These are phyloP conservation scores for Naganishia vaughanmartiniae DNA, from an alignment of 768 basidiomycete genomes.

Conservation along the genomic window DNA sequence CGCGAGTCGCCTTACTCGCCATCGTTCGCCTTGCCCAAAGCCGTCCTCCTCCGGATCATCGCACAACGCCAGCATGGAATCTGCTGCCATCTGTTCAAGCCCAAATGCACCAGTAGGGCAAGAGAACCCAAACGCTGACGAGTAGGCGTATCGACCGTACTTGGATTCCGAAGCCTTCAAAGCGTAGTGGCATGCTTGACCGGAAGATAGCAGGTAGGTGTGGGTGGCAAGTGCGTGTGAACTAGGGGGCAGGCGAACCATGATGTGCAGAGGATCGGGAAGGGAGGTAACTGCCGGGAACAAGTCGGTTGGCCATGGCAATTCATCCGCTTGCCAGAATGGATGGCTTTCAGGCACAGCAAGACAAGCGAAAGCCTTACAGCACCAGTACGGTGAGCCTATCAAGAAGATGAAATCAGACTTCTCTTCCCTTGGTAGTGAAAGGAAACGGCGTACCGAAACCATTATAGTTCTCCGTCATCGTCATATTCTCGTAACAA, in stretches of 20 bases:
- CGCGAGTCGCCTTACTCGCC: constrained; percentile 67
- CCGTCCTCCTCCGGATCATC: constrained; percentile 57
- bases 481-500: constrained; percentile 68
- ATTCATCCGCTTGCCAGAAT: constrained; percentile 70
- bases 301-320: constrained; percentile 61
- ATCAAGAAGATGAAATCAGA: constrained; percentile 42
- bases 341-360: constrained; percentile 66
- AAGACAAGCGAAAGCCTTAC: constrained; percentile 70
- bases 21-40: constrained; percentile 62
- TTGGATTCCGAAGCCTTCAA: constrained; percentile 75
- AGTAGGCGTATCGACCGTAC: constrained; percentile 75
- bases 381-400: constrained; percentile 77
- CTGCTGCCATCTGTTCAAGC: constrained; percentile 69
- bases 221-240: constrained; percentile 54
- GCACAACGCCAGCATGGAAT: constrained; percentile 68
- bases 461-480: constrained; percentile 70
- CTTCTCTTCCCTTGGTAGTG: not conserved
- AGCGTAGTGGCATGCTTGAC: constrained; percentile 74
- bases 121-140: constrained; percentile 72
- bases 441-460: constrained; percentile 39
- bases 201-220: constrained; percentile 70
- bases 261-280: constrained; percentile 67
- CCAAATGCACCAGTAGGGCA: constrained; percentile 67
- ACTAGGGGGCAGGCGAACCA: constrained; percentile 55
- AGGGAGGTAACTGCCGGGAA: constrained; percentile 59